These are phyloP conservation scores for Tylopilus vinaceipallidus DNA, from an alignment of 768 basidiomycete genomes.

Conservation along the genomic window DNA sequence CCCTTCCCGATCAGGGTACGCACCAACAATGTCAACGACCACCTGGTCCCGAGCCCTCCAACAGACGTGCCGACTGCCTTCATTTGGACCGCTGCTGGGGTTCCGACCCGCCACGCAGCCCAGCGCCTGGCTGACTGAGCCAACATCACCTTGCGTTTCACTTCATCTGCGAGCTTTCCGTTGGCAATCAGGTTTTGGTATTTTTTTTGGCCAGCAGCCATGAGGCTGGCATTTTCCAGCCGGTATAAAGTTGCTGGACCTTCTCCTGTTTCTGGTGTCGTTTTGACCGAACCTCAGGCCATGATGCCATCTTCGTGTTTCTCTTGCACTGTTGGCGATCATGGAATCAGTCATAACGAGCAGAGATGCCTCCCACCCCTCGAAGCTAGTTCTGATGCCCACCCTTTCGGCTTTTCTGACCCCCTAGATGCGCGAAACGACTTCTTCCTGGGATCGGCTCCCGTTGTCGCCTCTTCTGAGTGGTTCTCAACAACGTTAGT, in stretches of 20 bases:
- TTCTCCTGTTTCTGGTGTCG: too few species aligned
- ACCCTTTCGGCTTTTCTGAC: neutral
- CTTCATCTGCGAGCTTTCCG: neutral
- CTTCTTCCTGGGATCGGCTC: too few species aligned
- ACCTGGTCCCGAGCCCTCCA: neutral
- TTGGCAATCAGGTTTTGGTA: neutral
- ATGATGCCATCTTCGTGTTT: neutral
- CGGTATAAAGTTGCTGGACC: neutral
- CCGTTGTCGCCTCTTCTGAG: neutral
- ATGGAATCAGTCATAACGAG: neutral
- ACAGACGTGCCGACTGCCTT: neutral
- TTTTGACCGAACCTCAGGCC: neutral
- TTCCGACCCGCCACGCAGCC: neutral
- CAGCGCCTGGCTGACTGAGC: neutral
- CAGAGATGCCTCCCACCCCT: neutral
- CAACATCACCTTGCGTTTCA: neutral
- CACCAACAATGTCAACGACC: too few species aligned
- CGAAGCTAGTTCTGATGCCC: neutral
- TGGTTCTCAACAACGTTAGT: neutral
- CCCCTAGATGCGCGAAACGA: neutral
- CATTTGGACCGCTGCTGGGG: neutral
- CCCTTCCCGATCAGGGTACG: neutral
- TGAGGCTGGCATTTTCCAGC: neutral
- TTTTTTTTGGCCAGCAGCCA: neutral
- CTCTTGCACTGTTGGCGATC: neutral